Base-by-base conservation (phyloP, 202 grass and related monocot genomes). In the Brachypodium distachyon region DNA sequence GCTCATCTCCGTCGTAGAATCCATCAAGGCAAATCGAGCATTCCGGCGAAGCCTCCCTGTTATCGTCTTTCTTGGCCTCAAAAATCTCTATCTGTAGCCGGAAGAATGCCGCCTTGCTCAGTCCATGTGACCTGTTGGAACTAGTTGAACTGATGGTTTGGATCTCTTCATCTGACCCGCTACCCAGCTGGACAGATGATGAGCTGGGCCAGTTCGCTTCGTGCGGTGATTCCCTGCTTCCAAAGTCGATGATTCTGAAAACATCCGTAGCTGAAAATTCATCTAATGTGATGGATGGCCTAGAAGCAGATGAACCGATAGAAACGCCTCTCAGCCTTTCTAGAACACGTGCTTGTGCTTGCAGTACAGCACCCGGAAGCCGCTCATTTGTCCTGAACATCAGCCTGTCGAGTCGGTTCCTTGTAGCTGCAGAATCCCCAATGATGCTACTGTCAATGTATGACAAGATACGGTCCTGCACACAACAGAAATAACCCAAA, bases 1-100 rank as follows among this genome's bases (percentile, higher is more conserved):
- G 61, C 50, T 89, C 78, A 81, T 78, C 90, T 44, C 89, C 87
- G 21, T 85, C 83, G 0, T 67, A 49, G 63, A 93, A 93, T 43
- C 74, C 84, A 67, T 99, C 92, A 0, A 99, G 90, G 55, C 96
- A 99, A 64, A 99, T 96, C 4, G 89, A 99, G 72, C 96, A 99
- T 62, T 99, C 89, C 5, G 83, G 60, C 1, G 85, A 86, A 11
- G 81, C 31, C 57, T 66, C 78, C 28, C 83, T 83, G 7, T 73
- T 60, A 27, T 81, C 59, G 21, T 85, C 83, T 64, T 85, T 86
- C 40, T 65, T 85, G 77, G 73, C 65, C 73, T 93, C 81, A 68
- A 93, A 99, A 72, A 82, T 70, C 67, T 91, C 92, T 74, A 85
- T 69, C 80, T 89, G 79, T 25, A 99, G 61, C 47, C 72, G 63